A percentile compares a stretch with the other conserved stretches of the same genome.
Evolutionary conservation across 768 basidiomycete species (phyloP).

Genomic region (Pulveroboletus sp.): DNA sequence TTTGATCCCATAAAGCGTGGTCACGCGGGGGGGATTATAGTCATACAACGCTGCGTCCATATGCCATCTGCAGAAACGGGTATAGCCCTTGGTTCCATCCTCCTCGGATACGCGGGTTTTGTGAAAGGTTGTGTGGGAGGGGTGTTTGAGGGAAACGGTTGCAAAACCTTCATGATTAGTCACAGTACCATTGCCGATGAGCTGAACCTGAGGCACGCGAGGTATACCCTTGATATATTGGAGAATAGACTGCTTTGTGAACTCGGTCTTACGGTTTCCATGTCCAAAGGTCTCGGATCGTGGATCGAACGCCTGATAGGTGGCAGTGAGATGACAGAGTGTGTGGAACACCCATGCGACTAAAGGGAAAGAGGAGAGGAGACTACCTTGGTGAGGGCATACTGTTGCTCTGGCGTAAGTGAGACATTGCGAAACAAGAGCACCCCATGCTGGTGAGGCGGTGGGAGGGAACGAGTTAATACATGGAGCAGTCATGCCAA

Average conservation of each 20-base stretch:
- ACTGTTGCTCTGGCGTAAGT: conserved; percentile 78
- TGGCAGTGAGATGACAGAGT: conserved; percentile 4
- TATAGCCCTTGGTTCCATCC: conserved; percentile 71
- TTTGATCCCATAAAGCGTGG: conserved; percentile 75
- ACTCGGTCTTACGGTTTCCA: conserved; percentile 81
- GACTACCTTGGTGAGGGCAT: conserved; percentile 71
- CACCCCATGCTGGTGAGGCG: conserved; percentile 51
- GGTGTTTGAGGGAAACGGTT: conserved; percentile 77
- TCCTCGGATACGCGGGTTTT: conserved; percentile 68
- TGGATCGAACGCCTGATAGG: conserved; percentile 69
- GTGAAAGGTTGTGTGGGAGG: conserved; percentile 82
- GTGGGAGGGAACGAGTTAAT: not conserved
- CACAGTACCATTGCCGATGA: conserved; percentile 84
- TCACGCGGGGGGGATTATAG: conserved; percentile 79
- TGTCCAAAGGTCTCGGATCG: conserved; percentile 65
- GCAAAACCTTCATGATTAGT: conserved; percentile 80
- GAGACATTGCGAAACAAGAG: conserved; percentile 70
- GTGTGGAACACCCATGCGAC: not conserved
- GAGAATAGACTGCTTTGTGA: conserved; percentile 72
- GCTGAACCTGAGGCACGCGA: conserved; percentile 82
- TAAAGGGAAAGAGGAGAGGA: not conserved
- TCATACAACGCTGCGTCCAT: conserved; percentile 85
- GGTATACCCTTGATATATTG: conserved; percentile 91
- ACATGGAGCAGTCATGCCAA: not conserved
- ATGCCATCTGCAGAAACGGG: conserved; percentile 89